Evolutionary conservation across 2,329 filamentous ascomycete genomes (phyloP), one percentile per base, ranked within the genome.

Genomic region (Sarocladium strictum): DNA sequence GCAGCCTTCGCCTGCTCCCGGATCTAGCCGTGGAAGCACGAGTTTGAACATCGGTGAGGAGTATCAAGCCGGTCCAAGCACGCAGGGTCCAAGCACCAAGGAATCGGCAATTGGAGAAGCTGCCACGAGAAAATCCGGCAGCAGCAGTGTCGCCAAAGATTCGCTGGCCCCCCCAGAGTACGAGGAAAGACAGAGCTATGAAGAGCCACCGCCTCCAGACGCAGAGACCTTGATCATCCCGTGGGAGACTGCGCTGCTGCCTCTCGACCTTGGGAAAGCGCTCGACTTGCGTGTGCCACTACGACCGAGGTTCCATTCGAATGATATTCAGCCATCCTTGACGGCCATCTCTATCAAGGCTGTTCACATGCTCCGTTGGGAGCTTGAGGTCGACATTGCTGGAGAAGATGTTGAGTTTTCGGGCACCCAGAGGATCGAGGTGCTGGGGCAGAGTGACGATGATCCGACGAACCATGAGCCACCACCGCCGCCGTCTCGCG

Each of bases 181-280:
- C 47, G 3, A 51, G 17, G 15, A 21, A 14, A 14, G 14, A 15
- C 15, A 33, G 10, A 35, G 15, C n/a, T 23, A 32, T 15, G 14
- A 49, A 4, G 47, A 51, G 27, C 27, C 24, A 33, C 47, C 47
- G 15, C 47, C 47, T 10, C 47, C 47, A 33, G 47, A 51, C 19
- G 27, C 29, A 33, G 29, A 51, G 4, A 51, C 47, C 12, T 29
- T 51, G 23, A 51, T 51, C 26, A 11, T 51, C 3, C 47, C 47
- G 11, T 51, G 47, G 47, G 47, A 51, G 15, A 9, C 47, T 6
- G 29, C 27, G 27, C 17, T 35, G 29, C 29, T 51, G 15, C 47
- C 47, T 15, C 47, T 51, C 5, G 47, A 51, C 15, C 26, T 51
- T 3, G 47, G 47, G 10, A 12, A 35, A 35, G 47, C 47, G 2